Conservation (phyloP, 2,329 filamentous ascomycete genomes). For the Helotiales sp. region DNA sequence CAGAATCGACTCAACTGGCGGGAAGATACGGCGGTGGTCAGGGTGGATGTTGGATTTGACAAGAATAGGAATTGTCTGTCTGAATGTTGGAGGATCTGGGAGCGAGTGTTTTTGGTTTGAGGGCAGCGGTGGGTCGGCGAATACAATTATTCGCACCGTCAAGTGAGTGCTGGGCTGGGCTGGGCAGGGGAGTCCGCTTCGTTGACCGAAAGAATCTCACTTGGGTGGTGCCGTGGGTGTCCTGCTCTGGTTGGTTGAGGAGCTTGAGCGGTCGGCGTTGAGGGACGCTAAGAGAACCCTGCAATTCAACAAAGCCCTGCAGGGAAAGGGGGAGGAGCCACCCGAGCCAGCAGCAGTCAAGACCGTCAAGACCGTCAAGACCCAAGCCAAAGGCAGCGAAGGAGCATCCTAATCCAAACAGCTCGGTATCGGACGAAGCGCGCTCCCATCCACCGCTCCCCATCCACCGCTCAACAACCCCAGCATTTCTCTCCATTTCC, state of each 20-base stretch:
- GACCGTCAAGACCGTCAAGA: too few relatives aligned
- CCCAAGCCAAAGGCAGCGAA: too few relatives aligned
- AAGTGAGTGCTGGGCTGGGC: too few relatives aligned
- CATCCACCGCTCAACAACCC: slow-evolving; percentile 13
- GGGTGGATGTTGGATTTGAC: neutral
- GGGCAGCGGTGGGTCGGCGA: slow-evolving; percentile 12
- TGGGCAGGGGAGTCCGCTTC: too few relatives aligned
- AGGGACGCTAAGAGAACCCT: slow-evolving; percentile 9
- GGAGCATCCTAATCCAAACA: too few relatives aligned
- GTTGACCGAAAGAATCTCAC: slow-evolving; percentile 7
- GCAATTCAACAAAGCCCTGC: slow-evolving; percentile 15
- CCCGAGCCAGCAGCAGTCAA: too few relatives aligned
- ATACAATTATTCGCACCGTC: slow-evolving; percentile 10
- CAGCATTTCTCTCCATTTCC: slow-evolving; percentile 11
- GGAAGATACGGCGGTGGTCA: neutral
- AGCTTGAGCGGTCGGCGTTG: slow-evolving; percentile 10
- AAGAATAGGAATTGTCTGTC: neutral
- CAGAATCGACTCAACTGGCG: neutral
- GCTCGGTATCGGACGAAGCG: neutral
- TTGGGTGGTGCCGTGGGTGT: neutral
- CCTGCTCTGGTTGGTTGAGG: slow-evolving; percentile 2
- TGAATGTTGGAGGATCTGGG: slow-evolving; percentile 1
- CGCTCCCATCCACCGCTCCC: too few relatives aligned
- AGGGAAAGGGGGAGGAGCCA: too few relatives aligned
- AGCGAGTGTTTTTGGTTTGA: neutral